phyloP scores from a whole-genome alignment of 179 eudicot genomes.

The Drosera spatulata region DNA sequence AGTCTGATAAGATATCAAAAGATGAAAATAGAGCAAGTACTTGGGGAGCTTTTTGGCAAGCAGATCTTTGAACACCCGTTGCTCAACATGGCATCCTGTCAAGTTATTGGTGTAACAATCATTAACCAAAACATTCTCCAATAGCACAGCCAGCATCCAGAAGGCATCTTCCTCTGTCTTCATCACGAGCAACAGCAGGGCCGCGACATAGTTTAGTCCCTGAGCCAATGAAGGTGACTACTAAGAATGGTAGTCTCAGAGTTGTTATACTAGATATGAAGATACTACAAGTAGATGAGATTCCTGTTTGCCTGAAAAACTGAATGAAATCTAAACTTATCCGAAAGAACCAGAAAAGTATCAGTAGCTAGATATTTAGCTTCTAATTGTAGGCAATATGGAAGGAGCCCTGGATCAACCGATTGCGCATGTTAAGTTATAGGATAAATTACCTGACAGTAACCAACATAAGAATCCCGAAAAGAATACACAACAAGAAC shows the following conservation, averaged over 20 bases:
- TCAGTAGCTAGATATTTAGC: too few species aligned
- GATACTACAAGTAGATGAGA: neutral
- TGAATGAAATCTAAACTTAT: neutral
- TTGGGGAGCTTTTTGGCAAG: conserved; percentile 75
- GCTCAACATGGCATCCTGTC: conserved; percentile 97
- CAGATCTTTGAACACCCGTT: conserved; percentile 86
- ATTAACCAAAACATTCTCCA: conserved; percentile 80
- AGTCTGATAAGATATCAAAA: neutral
- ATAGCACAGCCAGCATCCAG: conserved; percentile 93
- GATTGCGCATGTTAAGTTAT: neutral
- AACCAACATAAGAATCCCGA: conserved; percentile 96
- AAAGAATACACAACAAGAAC: conserved; percentile 95
- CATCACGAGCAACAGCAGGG: conserved; percentile 85
- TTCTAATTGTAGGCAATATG: too few species aligned
- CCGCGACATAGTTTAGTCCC: conserved; percentile 97
- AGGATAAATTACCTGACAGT: conserved; percentile 67
- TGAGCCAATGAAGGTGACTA: conserved; percentile 9
- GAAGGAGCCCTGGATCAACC: too few species aligned
- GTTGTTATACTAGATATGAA: neutral
- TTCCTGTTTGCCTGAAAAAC: neutral
- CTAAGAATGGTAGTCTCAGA: neutral
- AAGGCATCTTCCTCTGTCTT: conserved; percentile 99
- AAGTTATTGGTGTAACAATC: conserved; percentile 83
- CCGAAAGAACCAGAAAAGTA: neutral
- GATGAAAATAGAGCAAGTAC: conserved; percentile 18